A percentile compares a stretch with the other conserved stretches of the same genome.
These are phyloP conservation scores for Dioscorea cayenensis DNA, from an alignment of 116 monocot species.

Conservation along the genomic window DNA sequence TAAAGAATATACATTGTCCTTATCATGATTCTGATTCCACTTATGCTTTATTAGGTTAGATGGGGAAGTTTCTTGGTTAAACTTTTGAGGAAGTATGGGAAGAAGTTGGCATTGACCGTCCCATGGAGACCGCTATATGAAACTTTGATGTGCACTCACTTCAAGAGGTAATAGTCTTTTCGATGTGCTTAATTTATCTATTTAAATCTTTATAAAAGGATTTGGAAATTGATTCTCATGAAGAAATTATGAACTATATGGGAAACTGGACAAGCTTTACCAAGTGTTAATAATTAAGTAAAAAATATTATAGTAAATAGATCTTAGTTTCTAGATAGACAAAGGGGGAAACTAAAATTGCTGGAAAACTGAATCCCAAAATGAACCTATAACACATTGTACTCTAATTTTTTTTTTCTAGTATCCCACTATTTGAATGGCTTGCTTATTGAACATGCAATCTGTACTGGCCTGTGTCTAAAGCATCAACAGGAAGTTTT, in stretches of 20 bases:
- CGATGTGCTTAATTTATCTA: neutral
- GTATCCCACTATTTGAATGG: too few relatives aligned
- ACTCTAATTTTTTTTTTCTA: too few relatives aligned
- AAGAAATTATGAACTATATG: neutral
- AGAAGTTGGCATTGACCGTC: conserved; percentile 56
- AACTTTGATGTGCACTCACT: conserved; percentile 74
- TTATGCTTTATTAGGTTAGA: conserved; percentile 62
- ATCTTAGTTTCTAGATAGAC: too few relatives aligned
- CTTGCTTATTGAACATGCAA: too few relatives aligned
- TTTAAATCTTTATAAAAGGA: neutral
- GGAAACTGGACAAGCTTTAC: neutral
- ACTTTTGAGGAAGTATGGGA: conserved; percentile 75
- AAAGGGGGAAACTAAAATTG: neutral
- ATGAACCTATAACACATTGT: neutral
- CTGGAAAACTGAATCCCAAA: neutral
- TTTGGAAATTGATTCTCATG: neutral
- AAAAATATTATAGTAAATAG: too few relatives aligned
- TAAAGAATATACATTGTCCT: neutral
- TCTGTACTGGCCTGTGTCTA: too few relatives aligned
- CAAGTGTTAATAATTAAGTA: too few relatives aligned
- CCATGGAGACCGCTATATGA: conserved; percentile 91
- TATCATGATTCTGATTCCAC: conserved; percentile 3
- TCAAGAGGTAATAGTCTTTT: conserved; percentile 59
- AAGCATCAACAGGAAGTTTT: too few relatives aligned
- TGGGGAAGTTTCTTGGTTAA: conserved; percentile 79